Percentiles rank a stretch among this genome's conserved stretches.
phyloP scores from a whole-genome alignment of 1,284 basidiomycete species.

The Chondrostereum purpureum region DNA sequence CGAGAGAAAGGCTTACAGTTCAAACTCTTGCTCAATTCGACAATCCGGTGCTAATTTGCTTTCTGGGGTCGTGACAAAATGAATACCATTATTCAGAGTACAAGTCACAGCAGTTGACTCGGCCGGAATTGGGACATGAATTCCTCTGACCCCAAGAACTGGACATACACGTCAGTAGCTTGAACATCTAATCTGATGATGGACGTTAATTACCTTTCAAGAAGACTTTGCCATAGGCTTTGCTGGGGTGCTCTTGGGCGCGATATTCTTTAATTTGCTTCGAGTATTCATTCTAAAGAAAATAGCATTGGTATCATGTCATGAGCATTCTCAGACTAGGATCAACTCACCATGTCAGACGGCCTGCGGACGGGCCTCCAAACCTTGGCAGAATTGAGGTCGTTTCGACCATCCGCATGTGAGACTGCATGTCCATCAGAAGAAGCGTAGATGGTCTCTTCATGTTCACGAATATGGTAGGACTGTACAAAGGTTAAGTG shows the following conservation, averaged over 20 bases:
- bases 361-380: constrained; percentile 86
- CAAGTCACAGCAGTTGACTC: constrained; percentile 77
- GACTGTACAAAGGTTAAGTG: constrained; percentile 28
- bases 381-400: constrained; percentile 76
- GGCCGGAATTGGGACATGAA: constrained; percentile 70
- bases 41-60: constrained; percentile 55
- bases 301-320: too few species aligned
- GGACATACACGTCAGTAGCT: constrained; percentile 11
- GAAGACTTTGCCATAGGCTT: constrained; percentile 87
- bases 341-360: constrained; percentile 85
- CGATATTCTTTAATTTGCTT: constrained; percentile 81
- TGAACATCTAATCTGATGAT: not conserved
- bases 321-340: too few species aligned
- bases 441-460: constrained; percentile 75
- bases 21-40: constrained; percentile 88
- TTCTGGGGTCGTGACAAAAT: constrained; percentile 92
- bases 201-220: constrained; percentile 77
- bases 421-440: constrained; percentile 63
- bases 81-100: constrained; percentile 93
- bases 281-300: constrained; percentile 79
- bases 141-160: constrained; percentile 76
- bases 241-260: constrained; percentile 69
- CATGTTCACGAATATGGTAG: constrained; percentile 63
- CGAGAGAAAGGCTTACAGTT: constrained; percentile 56
- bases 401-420: constrained; percentile 67